phyloP scores from a whole-genome alignment of 2,329 filamentous ascomycete genomes.

The Fusarium guadeloupense region DNA sequence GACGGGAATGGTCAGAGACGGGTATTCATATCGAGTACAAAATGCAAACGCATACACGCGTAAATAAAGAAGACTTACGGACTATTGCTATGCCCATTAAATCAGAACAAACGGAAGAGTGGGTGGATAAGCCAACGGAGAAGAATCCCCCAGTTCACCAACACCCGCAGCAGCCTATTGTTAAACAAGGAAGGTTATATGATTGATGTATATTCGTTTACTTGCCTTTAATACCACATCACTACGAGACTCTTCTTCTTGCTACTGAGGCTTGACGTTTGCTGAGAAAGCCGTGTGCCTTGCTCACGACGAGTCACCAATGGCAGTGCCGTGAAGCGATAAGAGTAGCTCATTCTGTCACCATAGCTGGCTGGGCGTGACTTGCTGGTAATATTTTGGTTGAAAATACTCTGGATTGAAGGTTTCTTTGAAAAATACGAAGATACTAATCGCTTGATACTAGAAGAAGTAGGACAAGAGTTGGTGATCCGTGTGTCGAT shows the following conservation, averaged over 20 bases:
- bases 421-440: too few relatives aligned
- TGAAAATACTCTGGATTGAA: too few relatives aligned
- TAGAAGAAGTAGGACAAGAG: background rate
- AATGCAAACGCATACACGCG: background rate
- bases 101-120: background rate
- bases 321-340: too few relatives aligned
- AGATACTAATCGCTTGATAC: too few relatives aligned
- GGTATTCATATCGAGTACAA: background rate
- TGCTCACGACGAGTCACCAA: too few relatives aligned
- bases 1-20: slow-evolving; percentile 9
- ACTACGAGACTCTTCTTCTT: too few relatives aligned
- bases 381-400: too few relatives aligned
- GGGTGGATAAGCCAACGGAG: too few relatives aligned
- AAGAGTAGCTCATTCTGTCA: too few relatives aligned
- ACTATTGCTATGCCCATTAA: background rate
- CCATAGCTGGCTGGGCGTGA: too few relatives aligned
- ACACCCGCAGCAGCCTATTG: background rate
- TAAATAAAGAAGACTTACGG: background rate
- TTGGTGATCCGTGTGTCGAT: background rate
- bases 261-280: too few relatives aligned
- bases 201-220: background rate
- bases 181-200: background rate
- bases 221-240: background rate
- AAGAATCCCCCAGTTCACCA: background rate
- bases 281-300: too few relatives aligned